Evolutionary conservation across 495 filamentous ascomycete genomes (phyloP).

Genomic region (Pyrenula aspistea): DNA sequence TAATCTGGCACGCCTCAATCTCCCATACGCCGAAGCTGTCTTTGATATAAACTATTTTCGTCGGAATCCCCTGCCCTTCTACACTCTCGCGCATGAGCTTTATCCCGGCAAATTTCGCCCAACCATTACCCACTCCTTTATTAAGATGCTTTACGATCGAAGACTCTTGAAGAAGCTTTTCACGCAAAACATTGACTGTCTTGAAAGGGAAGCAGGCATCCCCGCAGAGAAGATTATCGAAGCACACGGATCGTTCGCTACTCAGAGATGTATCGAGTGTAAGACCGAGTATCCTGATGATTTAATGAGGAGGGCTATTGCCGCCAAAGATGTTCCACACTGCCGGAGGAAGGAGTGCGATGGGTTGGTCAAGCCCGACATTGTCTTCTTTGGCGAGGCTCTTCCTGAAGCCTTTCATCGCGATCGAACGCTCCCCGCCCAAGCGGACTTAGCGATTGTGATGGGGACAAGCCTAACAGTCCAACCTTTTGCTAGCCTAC

Average conservation of each 20-base stretch:
- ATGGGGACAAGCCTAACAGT: conserved; percentile 88
- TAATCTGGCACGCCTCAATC: conserved; percentile 71
- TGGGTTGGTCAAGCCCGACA: conserved; percentile 89
- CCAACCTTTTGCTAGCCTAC: conserved; percentile 79
- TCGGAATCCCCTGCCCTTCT: conserved; percentile 78
- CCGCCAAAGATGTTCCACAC: conserved; percentile 49
- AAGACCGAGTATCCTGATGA: conserved; percentile 54
- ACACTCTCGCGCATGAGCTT: conserved; percentile 77
- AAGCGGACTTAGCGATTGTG: conserved; percentile 73
- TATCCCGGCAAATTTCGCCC: conserved; percentile 87
- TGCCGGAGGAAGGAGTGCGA: conserved; percentile 50
- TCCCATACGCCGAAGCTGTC: conserved; percentile 64
- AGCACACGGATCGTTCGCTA: conserved; percentile 90
- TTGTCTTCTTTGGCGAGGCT: conserved; percentile 92
- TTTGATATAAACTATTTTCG: conserved; percentile 87
- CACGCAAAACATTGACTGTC: conserved; percentile 94
- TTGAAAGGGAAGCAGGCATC: conserved; percentile 81
- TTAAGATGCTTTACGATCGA: conserved; percentile 63
- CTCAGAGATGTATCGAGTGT: conserved; percentile 85
- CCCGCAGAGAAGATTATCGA: conserved; percentile 73
- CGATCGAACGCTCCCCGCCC: conserved; percentile 37
- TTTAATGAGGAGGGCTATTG: conserved; percentile 57
- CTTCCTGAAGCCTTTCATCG: conserved; percentile 60
- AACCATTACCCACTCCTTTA: conserved; percentile 72
- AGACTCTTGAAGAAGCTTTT: conserved; percentile 73